Evolutionary conservation across 2,329 filamentous ascomycete species (phyloP).

Genomic region (Fonsecaea nubica): DNA sequence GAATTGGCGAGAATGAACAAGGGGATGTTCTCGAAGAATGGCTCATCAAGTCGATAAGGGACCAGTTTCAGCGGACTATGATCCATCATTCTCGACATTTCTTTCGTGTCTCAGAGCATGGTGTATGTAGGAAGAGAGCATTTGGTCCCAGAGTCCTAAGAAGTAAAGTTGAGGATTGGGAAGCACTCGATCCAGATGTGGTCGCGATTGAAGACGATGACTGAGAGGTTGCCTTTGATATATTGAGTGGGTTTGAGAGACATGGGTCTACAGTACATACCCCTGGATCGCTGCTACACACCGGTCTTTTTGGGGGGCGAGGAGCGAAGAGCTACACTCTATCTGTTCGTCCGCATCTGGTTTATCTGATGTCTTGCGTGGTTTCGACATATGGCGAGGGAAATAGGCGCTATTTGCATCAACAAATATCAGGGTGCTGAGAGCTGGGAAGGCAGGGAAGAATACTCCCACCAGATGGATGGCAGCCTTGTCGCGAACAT

Average conservation of each 20-base stretch:
- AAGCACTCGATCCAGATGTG: constrained; percentile 13
- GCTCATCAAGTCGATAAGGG: constrained; percentile 21
- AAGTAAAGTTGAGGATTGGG: constrained; percentile 22
- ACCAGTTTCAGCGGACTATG: constrained; percentile 21
- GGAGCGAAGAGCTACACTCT: neutral
- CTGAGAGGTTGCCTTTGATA: constrained; percentile 8
- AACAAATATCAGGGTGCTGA: neutral
- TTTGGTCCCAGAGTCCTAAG: constrained; percentile 22
- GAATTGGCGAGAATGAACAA: neutral
- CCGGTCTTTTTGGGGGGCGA: neutral
- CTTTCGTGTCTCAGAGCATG: constrained; percentile 25
- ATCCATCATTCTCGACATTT: constrained; percentile 24
- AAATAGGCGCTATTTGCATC: neutral
- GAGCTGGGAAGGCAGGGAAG: neutral
- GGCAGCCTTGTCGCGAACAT: neutral
- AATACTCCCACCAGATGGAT: neutral
- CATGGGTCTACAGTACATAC: no score
- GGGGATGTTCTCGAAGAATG: constrained; percentile 28
- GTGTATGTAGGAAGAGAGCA: constrained; percentile 21
- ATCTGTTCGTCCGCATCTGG: neutral
- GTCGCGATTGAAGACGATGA: constrained; percentile 32
- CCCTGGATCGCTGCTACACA: neutral
- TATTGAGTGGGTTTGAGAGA: no score
- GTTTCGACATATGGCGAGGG: neutral
- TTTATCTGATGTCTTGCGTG: neutral